Evolutionary conservation across 2,329 filamentous ascomycete genomes (phyloP), one percentile per base, ranked within the genome.

Genomic region (Drechslerella dactyloides): DNA sequence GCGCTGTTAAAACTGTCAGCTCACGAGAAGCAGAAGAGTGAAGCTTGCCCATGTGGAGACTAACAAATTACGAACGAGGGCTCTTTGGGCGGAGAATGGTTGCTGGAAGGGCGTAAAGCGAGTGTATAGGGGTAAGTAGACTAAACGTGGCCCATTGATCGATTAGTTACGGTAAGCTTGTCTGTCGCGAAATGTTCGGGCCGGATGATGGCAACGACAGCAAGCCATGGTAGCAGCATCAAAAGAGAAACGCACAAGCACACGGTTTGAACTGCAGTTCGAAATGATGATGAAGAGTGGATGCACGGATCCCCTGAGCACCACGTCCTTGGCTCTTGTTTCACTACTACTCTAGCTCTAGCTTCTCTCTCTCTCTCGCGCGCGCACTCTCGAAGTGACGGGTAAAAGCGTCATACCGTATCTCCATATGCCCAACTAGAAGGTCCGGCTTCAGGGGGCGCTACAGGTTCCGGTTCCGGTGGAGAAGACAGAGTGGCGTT

Each of bases 351-450:
- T 33, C 27, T 33, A 33, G 27, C 27, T 33, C 8, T 37, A 37
- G 33, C 33, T 42, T 42, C 37, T 42, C 37, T 33, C 15, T 46
- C 13, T n/a, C n/a, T n/a, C n/a, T n/a, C n/a, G n/a, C n/a, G n/a
- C n/a, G n/a, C n/a, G n/a, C n/a, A n/a, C n/a, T n/a, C n/a, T 19
- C n/a, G 8, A 15, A 51, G 2, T 51, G 46, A 60, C 66, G 66
- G 66, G 59, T 70, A 70, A 70, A 70, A 70, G 59, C 66, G 48
- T 70, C 66, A 70, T 70, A 70, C 66, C 66, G 66, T 70, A 70
- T 70, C 66, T 63, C 66, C 66, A 64, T 70, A 70, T 60, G 66
- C 58, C 66, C 66, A 70, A 24, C 59, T 63, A 44, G 66, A 63
- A n/a, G 66, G 63, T 27, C 66, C 66, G 50, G 59, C 50, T 21